These are phyloP conservation scores for Candida qinlingensis DNA, from an alignment of 805 yeast species.

Conservation along the genomic window DNA sequence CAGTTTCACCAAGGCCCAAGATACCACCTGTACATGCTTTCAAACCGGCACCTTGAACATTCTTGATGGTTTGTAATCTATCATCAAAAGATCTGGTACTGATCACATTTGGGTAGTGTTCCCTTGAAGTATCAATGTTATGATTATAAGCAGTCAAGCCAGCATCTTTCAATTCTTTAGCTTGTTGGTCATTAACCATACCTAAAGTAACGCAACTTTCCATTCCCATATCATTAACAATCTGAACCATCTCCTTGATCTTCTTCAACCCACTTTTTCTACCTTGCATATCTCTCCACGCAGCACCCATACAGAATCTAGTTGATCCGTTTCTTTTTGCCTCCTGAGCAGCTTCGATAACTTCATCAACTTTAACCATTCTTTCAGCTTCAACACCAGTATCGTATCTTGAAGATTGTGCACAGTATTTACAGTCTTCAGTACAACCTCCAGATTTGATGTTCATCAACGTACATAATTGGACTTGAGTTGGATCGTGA, in stretches of 20 bases:
- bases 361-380: conserved; percentile 55
- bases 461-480: conserved; percentile 67
- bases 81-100: conserved; percentile 70
- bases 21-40: conserved; percentile 78
- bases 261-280: conserved; percentile 60
- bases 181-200: conserved; percentile 67
- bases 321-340: conserved; percentile 72
- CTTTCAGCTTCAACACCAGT: conserved; percentile 72
- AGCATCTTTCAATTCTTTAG: conserved; percentile 50
- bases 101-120: conserved; percentile 68
- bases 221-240: conserved; percentile 60
- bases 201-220: conserved; percentile 81
- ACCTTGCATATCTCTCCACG: conserved; percentile 84
- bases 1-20: conserved; percentile 71
- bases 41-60: conserved; percentile 59
- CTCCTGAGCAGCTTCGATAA: conserved; percentile 53
- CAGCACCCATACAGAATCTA: conserved; percentile 81
- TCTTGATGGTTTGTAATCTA: conserved; percentile 57
- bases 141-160: conserved; percentile 82
- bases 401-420: conserved; percentile 63
- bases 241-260: conserved; percentile 59
- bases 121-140: conserved; percentile 74
- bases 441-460: conserved; percentile 80
- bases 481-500: conserved; percentile 67
- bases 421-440: conserved; percentile 78